Evolutionary conservation across 805 yeast genomes (phyloP).

Genomic region (Alloascoidea africana): DNA sequence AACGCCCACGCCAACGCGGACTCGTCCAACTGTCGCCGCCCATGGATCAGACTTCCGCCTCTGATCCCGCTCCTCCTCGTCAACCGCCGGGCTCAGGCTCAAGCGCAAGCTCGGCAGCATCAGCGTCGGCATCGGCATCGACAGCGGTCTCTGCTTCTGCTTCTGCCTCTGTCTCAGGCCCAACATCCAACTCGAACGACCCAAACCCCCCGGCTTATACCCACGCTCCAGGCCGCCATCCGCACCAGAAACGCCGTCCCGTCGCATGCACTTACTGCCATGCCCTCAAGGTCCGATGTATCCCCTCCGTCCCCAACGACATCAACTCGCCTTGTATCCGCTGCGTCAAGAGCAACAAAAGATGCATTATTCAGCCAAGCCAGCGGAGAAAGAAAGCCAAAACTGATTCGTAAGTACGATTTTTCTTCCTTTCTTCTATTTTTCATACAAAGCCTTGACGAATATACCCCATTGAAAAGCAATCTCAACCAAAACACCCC

Average conservation of each 20-base stretch:
- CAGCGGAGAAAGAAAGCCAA: constrained; percentile 36
- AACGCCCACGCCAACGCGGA: too few relatives aligned
- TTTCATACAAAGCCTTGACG: too few relatives aligned
- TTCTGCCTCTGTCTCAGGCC: too few relatives aligned
- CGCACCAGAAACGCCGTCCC: constrained; percentile 2
- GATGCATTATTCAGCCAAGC: constrained; percentile 53
- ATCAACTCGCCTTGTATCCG: constrained; percentile 58
- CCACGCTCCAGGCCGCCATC: constrained; percentile 1
- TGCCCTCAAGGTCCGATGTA: constrained; percentile 68
- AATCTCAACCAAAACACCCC: too few relatives aligned
- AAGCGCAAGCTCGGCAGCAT: too few relatives aligned
- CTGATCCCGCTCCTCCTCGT: too few relatives aligned
- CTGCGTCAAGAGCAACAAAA: constrained; percentile 46
- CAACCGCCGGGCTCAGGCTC: too few relatives aligned
- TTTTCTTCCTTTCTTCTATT: constrained; percentile 2
- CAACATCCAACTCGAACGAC: constrained; percentile 11
- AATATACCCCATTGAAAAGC: too few relatives aligned
- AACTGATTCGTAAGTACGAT: constrained; percentile 13
- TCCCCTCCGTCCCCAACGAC: constrained; percentile 46
- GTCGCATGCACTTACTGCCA: constrained; percentile 41
- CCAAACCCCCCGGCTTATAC: constrained; percentile 8
- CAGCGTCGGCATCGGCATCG: too few relatives aligned
- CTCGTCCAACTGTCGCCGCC: too few relatives aligned
- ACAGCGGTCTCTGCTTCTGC: too few relatives aligned
- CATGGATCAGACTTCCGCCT: constrained; percentile 8